A percentile compares a stretch with the other conserved stretches of the same genome.
Evolutionary conservation across 106 monocot species (phyloP).

Genomic region (Dendrobium nobile): DNA sequence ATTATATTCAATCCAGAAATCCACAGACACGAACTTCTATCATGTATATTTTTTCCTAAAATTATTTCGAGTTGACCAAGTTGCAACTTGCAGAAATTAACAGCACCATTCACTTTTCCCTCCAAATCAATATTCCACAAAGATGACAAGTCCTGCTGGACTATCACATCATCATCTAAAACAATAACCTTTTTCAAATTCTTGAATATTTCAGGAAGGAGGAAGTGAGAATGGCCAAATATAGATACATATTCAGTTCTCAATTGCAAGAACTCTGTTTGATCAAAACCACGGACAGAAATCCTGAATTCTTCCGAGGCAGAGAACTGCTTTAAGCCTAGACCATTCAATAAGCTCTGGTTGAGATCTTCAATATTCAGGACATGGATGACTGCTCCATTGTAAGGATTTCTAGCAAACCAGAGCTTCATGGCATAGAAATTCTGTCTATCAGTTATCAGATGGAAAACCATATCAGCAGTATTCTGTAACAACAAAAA

Average conservation of each 20-base stretch:
- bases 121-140: conserved; percentile 49
- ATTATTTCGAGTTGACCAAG: conserved; percentile 39
- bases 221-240: conserved; percentile 40
- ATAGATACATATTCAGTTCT: conserved; percentile 51
- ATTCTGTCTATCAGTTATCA: conserved; percentile 65
- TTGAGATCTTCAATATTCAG: conserved; percentile 50
- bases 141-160: conserved; percentile 37
- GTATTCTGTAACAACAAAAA: conserved; percentile 37
- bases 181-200: conserved; percentile 44
- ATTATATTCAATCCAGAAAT: conserved; percentile 47
- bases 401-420: conserved; percentile 48
- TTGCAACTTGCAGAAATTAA: conserved; percentile 29
- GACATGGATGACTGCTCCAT: conserved; percentile 39
- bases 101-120: conserved; percentile 37
- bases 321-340: conserved; percentile 16
- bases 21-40: conserved; percentile 31
- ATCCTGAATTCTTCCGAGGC: conserved; percentile 62
- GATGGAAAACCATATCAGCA: conserved; percentile 52
- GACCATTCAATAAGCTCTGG: conserved; percentile 6
- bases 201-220: conserved; percentile 47
- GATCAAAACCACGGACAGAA: conserved; percentile 29
- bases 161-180: conserved; percentile 59
- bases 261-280: conserved; percentile 16
- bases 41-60: conserved; percentile 17
- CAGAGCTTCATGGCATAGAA: conserved; percentile 74